Conservation (phyloP, 768 basidiomycete species). For the Ramaria sp. region DNA sequence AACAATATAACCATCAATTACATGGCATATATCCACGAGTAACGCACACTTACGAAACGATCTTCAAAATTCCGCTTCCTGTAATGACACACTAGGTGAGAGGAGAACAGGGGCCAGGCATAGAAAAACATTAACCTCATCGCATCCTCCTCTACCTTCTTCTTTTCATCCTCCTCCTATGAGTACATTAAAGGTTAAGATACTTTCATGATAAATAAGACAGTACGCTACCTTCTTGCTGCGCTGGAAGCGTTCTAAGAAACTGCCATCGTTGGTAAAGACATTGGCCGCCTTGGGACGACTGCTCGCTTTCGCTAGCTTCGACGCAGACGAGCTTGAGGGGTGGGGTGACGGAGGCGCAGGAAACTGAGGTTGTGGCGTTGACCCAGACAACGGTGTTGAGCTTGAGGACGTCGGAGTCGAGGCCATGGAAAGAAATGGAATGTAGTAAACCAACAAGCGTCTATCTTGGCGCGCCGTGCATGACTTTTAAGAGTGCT, state of each 20-base stretch:
- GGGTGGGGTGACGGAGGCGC: constrained; percentile 17
- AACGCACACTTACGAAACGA: constrained; percentile 41
- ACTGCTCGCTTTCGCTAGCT: constrained; percentile 24
- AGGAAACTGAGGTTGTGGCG: constrained; percentile 13
- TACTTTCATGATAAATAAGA: neutral
- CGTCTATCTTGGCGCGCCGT: too few species aligned
- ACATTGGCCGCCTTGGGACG: constrained; percentile 35
- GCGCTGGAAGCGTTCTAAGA: constrained; percentile 53
- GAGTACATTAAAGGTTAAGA: constrained; percentile 2
- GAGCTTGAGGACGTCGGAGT: constrained; percentile 1
- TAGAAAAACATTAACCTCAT: constrained; percentile 30
- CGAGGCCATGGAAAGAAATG: neutral
- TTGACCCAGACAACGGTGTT: neutral
- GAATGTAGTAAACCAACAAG: neutral
- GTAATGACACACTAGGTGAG: constrained; percentile 6
- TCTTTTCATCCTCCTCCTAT: constrained; percentile 51
- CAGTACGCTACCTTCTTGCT: constrained; percentile 35
- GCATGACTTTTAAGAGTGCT: too few species aligned
- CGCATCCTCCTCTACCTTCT: constrained; percentile 39
- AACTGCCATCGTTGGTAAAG: constrained; percentile 62
- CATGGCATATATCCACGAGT: neutral
- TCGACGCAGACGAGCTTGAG: constrained; percentile 15
- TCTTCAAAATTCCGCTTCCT: constrained; percentile 54
- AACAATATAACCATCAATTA: neutral
- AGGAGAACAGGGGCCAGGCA: neutral